Evolutionary conservation across 148 eudicot species (phyloP), one percentile per base, ranked within the genome.

Genomic region (Heliamphora exappendiculata): DNA sequence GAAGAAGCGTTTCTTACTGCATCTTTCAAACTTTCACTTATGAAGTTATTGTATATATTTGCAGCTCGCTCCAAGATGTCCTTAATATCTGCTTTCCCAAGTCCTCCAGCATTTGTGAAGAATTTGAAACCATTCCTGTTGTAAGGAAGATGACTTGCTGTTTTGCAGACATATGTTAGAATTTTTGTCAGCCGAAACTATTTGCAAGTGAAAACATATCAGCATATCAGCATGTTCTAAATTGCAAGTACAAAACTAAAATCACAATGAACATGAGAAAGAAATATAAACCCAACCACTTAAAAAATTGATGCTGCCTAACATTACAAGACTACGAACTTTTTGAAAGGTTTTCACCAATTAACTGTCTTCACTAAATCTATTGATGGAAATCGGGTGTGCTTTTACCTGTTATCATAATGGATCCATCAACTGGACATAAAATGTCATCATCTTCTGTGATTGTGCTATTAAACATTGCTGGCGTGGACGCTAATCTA

Each of bases 121-220:
- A 95, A 95, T 82, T 94, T 95, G 81, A 95, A 87, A 34, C 98
- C 98, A 77, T 95, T 95, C 76, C 98, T 86, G 77, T 95, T 95
- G 88, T 86, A 92, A 66, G 98, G 98, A 86, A 95, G 98, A 88
- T 95, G 98, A 83, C 98, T 95, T 70, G 98, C 98, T 95, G 94
- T 76, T 72, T 58, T 67, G 66, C 42, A 79, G 73, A 70, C 76
- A 78, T 31, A 24, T 26, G 64, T 41, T 39, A 64, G 14, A 64
- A 31, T 39, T 49, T 71, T 73, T 26, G 70, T 75, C 59, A 81
- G 59, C 31, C 4, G 10, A 49, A 67, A 68, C 64, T 19, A 63
- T 24, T 73, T 63, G 31, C 13, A n/a, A 50, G n/a, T 17, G 12
- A 47, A 50, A 55, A n/a, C 44, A n/a, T 10, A 44, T 42, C 20